Percentiles rank a stretch among this genome's conserved stretches.
Evolutionary conservation across 2,329 filamentous ascomycete genomes (phyloP).

Genomic region (Colletotrichum sp.): DNA sequence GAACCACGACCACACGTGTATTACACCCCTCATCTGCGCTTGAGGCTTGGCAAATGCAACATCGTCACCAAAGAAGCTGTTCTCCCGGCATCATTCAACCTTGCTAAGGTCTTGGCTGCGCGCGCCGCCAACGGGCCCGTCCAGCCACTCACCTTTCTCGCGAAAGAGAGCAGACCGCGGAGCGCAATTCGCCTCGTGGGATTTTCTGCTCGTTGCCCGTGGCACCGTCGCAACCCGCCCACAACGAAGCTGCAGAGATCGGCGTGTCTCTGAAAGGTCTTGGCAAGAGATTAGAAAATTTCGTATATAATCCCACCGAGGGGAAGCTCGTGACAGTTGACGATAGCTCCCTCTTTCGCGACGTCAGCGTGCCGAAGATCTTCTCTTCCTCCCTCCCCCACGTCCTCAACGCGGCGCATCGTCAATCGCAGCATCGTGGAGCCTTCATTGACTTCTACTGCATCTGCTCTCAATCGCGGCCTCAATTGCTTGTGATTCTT

Average conservation of each 20-base stretch:
- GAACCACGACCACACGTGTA: slow-evolving; percentile 11
- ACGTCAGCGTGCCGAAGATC: neutral
- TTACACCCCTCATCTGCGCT: neutral
- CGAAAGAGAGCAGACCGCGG: neutral
- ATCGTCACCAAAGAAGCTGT: slow-evolving; percentile 17
- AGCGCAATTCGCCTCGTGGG: neutral
- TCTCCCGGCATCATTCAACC: slow-evolving; percentile 1
- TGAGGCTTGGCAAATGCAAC: slow-evolving; percentile 13
- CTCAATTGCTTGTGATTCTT: neutral
- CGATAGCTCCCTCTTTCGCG: neutral
- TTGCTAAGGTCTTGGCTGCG: slow-evolving; percentile 3
- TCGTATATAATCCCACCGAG: neutral
- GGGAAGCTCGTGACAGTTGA: neutral
- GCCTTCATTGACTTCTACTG: slow-evolving; percentile 3
- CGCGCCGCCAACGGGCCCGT: neutral
- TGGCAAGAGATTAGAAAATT: neutral
- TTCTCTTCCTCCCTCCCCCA: neutral
- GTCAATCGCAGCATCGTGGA: neutral
- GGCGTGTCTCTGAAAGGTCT: neutral
- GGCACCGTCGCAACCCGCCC: neutral
- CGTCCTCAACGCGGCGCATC: neutral
- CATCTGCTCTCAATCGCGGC: neutral
- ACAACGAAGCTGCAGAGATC: neutral
- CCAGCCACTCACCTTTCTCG: slow-evolving; percentile 2
- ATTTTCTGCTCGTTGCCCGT: neutral